Evolutionary conservation across 106 monocot genomes (phyloP), one percentile per base, ranked within the genome.

Genomic region (Phalaenopsis equestris): DNA sequence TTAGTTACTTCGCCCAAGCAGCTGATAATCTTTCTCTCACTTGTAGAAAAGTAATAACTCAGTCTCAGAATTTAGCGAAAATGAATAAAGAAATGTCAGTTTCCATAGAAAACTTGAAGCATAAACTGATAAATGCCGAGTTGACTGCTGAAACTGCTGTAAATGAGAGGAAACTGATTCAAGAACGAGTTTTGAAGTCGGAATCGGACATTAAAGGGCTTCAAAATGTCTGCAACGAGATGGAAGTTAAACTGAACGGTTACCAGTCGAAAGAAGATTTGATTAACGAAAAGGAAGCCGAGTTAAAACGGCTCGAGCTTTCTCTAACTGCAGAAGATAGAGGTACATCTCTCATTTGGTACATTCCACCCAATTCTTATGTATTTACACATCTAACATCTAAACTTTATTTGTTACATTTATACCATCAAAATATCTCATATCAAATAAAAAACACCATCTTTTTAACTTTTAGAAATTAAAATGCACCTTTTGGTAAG

Each of bases 161-260:
- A 75, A 67, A 86, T 67, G 88, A 89, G 37, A 83, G 58, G 24
- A 45, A 88, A 70, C 30, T 85, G 7, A 56, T 79, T 23, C 56
- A 93, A 79, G 84, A 88, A 79, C 85, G 79, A 79, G 41, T 87
- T 81, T 80, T 72, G 64, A 72, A 82, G 56, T 82, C 91, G 78
- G 89, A 96, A 65, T 81, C 30, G 37, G 88, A 91, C 79, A 74
- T 93, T 36, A 79, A 81, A 72, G 87, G 49, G 46, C 75, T 89
- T 77, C 58, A 89, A 75, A 87, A 70, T 37, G 6, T 80, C 41
- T 91, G 83, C 85, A 83, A 68, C 67, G 86, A 88, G 38, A 79
- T 93, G 84, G 89, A 89, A 79, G 41, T 61, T 68, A 86, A 82
- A 47, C 75, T 93, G 47, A 79, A 87, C 10, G 88, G 87, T 75